Evolutionary conservation across 1,284 basidiomycete genomes (phyloP), one percentile per base, ranked within the genome.

Genomic region (Malassezia slooffiae): DNA sequence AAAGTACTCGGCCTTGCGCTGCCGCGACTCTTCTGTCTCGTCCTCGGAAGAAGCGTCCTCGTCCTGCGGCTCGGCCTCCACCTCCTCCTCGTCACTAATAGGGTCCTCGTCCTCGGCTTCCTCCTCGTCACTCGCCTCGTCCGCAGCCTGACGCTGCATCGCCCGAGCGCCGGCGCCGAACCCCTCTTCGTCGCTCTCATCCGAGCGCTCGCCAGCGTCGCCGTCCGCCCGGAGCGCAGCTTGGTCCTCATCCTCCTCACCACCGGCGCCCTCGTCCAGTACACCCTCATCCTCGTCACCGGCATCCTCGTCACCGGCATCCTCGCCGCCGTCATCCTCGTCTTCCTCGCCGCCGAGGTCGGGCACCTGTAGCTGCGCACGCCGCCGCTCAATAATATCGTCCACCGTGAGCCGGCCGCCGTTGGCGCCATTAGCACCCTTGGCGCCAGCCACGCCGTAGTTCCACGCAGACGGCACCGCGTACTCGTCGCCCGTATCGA

Each of bases 181-280:
- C n/a, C 50, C 56, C 16, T 62, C 59, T 15, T 42, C 37, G 3
- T 44, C 43, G 70, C n/a, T n/a, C n/a, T n/a, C n/a, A n/a, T n/a
- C n/a, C 7, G 24, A 26, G 12, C 8, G 12, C 24, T 26, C 24
- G 24, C 8, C 24, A 26, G 7, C 24, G 12, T 7, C 12, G 24
- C 8, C 24, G 24, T 26, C 24, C 24, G 7, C 24, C 7, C 7
- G 12, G 8, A 26, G n/a, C n/a, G n/a, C n/a, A n/a, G n/a, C 24
- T 26, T 89, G 77, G 31, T 93, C 75, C 48, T 77, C 77, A 26
- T 76, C 77, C 27, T 79, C 80, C 12, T 55, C 64, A 15, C 54
- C 62, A 11, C 58, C 56, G 3, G 51, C 58, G 11, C 43, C 48
- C 28, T 48, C 51, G 1, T 42, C 57, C 13, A 56, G 38, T 13